Evolutionary conservation across 768 basidiomycete genomes (phyloP), one percentile per base, ranked within the genome.

Genomic region (Tephrocybe sp.): DNA sequence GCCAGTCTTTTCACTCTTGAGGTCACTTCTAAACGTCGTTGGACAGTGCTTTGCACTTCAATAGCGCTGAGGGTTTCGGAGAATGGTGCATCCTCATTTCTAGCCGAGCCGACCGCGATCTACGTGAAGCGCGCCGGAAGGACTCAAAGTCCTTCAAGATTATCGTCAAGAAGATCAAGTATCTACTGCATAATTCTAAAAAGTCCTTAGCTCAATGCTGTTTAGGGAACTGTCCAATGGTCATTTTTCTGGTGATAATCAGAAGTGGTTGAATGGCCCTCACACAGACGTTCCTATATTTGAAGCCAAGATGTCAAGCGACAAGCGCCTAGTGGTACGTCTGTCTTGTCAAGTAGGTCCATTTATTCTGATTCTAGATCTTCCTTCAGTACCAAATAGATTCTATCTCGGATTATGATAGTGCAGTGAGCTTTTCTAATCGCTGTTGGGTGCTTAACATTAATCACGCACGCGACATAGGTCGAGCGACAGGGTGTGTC

Each of bases 101-200:
- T 6, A 74, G 71, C 0, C 67, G 74, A 17, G 84, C 81, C 0
- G 73, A 77, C 45, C 65, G 65, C 14, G 73, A 80, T 51, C 61
- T 87, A 3, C 74, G 80, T 4, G 74, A 79, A 33, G 58, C 74
- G 12, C 73, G 73, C 0, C 70, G 71, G 43, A 72, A 70, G 21
- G 76, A 84, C 53, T 57, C 41, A 15, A 76, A 76, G 34, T 66
- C 66, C 32, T 85, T 84, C 56, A 59, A 58, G 12, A 81, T 84
- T 38, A 74, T 83, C 23, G 58, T 85, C 33, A 88, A 85, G 67
- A 89, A 88, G 62, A 85, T 89, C 61, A 80, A 74, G 88, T 85
- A 43, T 23, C 74, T 59, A 28, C 34, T 42, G 14, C 21, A 14
- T 23, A n/a, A 21, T 7, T 24, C 26, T 3, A 2, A 18, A 4